Base-by-base conservation (phyloP, 768 basidiomycete species). In the Dacryopinax spathularia region DNA sequence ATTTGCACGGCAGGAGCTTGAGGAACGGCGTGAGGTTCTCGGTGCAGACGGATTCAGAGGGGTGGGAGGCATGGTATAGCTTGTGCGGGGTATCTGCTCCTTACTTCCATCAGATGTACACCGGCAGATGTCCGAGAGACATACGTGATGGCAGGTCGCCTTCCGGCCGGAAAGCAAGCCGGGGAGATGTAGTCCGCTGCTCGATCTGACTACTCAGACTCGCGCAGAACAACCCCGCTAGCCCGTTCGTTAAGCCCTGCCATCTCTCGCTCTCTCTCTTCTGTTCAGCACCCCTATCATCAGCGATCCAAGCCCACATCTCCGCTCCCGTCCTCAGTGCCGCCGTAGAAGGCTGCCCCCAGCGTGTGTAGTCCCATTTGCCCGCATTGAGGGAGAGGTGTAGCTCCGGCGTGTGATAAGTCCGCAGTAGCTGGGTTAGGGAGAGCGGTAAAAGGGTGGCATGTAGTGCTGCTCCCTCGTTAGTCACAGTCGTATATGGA, bases 1-100 rank as follows among this genome's bases (percentile, higher is more conserved):
- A 84, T 70, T 96, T 91, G 78, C 95, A 98, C 0, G 96, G 96
- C 1, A 98, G 77, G 10, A 97, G 83, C 71, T 95, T 92, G 64
- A 97, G 80, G 75, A 98, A 96, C 0, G 96, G 95, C 0, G 95
- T 97, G 9, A 98, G 77, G 70, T 97, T 97, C 72, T 98, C 96
- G 3, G 95, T 98, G 71, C 95, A 99, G n/a, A 97, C 88, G 68
- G 86, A 79, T 71, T 94, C 90, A 2, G 86, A 89, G 6, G 88
- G 87, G 20, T 88, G 80, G 7, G 83, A 82, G 1, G 88, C 89
- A 68, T 93, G 86, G 65, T 86, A 84, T 27, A 91, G 78, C 33
- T 65, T 63, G 60, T 67, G 69, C 60, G 59, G 44, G 41, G 48
- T 64, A 60, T 44, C 65, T 71, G 43, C 16, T 41, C 37, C 9